Evolutionary conservation across 108 stramenopile genomes (phyloP).

Genomic region (Pinguiococcus pyrenoidosus): DNA sequence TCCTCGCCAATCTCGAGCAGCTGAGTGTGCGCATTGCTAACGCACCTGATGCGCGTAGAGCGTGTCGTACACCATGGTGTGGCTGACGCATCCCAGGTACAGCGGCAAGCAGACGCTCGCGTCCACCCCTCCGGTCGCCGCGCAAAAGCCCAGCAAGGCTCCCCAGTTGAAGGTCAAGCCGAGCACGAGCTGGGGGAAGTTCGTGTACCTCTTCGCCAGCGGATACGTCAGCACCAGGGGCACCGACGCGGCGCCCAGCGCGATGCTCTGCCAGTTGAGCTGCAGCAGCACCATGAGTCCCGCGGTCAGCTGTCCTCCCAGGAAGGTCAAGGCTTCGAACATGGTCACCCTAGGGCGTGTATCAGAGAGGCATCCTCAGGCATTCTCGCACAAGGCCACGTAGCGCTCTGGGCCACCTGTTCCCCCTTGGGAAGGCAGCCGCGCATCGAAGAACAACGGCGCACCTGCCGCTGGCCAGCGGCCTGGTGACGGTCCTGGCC

Average conservation of each 20-base stretch:
- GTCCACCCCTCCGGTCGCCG: constrained; percentile 42
- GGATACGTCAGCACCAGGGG: constrained; percentile 84
- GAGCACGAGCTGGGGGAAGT: constrained; percentile 82
- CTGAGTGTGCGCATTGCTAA: constrained; percentile 76
- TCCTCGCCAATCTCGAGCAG: constrained; percentile 64
- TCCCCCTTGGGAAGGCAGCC: too few relatives aligned
- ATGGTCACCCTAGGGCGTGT: too few relatives aligned
- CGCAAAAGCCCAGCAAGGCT: constrained; percentile 59
- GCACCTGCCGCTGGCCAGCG: constrained; percentile 69
- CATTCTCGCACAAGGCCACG: too few relatives aligned
- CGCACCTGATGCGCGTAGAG: constrained; percentile 98
- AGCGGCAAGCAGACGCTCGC: constrained; percentile 63
- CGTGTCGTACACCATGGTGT: constrained; percentile 97
- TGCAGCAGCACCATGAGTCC: constrained; percentile 72
- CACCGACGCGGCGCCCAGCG: constrained; percentile 65
- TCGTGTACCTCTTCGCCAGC: constrained; percentile 78
- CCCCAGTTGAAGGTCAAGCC: constrained; percentile 98
- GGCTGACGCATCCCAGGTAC: constrained; percentile 67
- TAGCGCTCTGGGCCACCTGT: too few relatives aligned
- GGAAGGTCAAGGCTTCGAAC: constrained; percentile 57
- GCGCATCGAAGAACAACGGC: too few relatives aligned
- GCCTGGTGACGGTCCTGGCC: constrained; percentile 62
- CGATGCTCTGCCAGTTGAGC: constrained; percentile 54
- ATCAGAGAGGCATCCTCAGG: too few relatives aligned
- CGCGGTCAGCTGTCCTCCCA: constrained; percentile 60